These are phyloP conservation scores for Pulicaria dysenterica DNA, from an alignment of 129 eudicot genomes.

Conservation along the genomic window DNA sequence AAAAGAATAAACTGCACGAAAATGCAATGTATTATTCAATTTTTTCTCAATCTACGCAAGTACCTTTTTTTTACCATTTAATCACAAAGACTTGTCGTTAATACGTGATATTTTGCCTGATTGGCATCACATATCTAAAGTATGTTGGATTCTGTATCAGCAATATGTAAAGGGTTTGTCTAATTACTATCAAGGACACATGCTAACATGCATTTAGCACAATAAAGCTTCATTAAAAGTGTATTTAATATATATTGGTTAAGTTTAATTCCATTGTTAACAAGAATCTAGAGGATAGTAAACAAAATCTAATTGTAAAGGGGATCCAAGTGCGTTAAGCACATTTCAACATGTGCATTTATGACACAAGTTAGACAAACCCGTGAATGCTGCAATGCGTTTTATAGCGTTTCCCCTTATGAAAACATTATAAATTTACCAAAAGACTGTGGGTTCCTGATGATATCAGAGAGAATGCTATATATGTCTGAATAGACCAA, in stretches of 20 bases:
- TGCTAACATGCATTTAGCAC: too few relatives aligned
- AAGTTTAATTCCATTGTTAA: too few relatives aligned
- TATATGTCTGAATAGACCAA: constrained; percentile 78
- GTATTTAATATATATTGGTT: too few relatives aligned
- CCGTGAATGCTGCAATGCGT: too few relatives aligned
- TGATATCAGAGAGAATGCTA: constrained; percentile 52
- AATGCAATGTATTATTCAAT: neutral
- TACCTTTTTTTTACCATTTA: neutral
- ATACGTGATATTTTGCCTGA: neutral
- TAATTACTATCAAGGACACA: too few relatives aligned
- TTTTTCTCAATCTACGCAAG: neutral
- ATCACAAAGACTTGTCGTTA: neutral
- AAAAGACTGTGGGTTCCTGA: constrained; percentile 55
- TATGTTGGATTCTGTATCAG: neutral
- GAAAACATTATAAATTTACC: constrained; percentile 48
- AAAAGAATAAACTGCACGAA: neutral
- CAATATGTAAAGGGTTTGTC: too few relatives aligned
- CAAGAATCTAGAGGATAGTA: too few relatives aligned
- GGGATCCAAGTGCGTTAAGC: too few relatives aligned
- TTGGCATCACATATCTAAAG: neutral
- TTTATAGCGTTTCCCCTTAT: neutral
- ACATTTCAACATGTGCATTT: too few relatives aligned
- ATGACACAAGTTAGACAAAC: too few relatives aligned
- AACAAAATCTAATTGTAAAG: too few relatives aligned
- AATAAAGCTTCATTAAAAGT: too few relatives aligned